Evolutionary conservation across 352 stramenopile genomes (phyloP), one percentile per base, ranked within the genome.

Genomic region (Phytophthora aleatoria): DNA sequence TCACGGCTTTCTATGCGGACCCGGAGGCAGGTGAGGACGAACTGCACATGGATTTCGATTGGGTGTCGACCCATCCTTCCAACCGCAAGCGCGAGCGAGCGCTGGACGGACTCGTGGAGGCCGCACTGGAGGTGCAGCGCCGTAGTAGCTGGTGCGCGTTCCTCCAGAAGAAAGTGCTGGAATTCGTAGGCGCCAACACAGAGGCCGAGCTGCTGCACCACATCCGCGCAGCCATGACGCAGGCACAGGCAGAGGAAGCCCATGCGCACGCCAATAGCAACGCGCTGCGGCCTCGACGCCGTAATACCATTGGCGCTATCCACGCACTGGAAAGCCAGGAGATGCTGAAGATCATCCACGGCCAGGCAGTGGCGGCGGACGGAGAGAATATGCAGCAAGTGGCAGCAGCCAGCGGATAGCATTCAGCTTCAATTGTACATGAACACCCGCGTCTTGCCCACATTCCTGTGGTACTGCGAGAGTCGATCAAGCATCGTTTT

Each of bases 31-130:
- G 63, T 8, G 57, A 79, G 3, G 69, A 61, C 3, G 64, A 67
- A 8, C 50, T 79, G n/a, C 75, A 81, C 20, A 50, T 83, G 47
- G 63, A 74, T 28, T 66, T 85, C 31, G 77, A 90, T 47, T 90
- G 82, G 63, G 61, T 77, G 35, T 91, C 82, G 38, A 91, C 82
- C 9, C 82, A 91, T 48, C 82, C 82, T 47, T 85, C 79, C 26
- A 76, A 88, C 70, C 70, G 77, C 43, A 88, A 87, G 51, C 82
- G 82, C 53, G 75, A 91, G 55, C 54, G 58, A 15, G 49, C 49
- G 42, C 67, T 91, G 15, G 67, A 83, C 42, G 55, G 52, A 6
- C 65, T 88, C 8, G 76, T 85, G 13, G 64, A 76, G 10, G 57
- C 77, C 10, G 82, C 82, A 15, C 47, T 87, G 20, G 69, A 67